phyloP scores from a whole-genome alignment of 352 stramenopile genomes.

The Phytopythium cucurbitacearum region DNA sequence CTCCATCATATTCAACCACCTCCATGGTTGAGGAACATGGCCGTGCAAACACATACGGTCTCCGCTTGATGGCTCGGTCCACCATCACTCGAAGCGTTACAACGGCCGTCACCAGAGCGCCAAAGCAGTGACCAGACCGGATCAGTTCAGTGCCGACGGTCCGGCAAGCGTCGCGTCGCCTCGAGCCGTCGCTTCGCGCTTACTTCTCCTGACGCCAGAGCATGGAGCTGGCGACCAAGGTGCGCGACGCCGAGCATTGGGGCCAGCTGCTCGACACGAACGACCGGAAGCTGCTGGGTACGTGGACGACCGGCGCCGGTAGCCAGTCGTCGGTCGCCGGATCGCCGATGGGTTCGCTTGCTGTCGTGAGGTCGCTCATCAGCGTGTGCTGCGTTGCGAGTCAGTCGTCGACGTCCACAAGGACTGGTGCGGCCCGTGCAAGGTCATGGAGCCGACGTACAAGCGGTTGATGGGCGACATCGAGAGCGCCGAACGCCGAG shows the following conservation, averaged over 20 bases:
- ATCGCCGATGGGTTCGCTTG: not conserved
- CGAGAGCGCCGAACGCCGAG: conserved; percentile 42
- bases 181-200: no score
- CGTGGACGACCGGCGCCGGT: not conserved
- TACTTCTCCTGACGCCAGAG: not conserved
- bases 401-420: conserved; percentile 69
- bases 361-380: not conserved
- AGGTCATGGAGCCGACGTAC: conserved; percentile 76
- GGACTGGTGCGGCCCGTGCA: conserved; percentile 68
- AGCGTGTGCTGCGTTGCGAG: not conserved
- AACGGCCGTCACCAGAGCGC: no score
- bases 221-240: conserved; percentile 50
- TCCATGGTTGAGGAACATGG: no score
- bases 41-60: no score
- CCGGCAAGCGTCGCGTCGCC: no score
- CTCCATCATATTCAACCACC: no score
- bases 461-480: conserved; percentile 57
- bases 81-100: no score
- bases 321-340: no score
- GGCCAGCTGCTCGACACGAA: conserved; percentile 35
- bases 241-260: conserved; percentile 66
- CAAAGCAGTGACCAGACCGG: not conserved
- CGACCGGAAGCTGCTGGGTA: conserved; percentile 66
- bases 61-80: no score
- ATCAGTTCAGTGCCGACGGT: not conserved